A percentile compares a stretch with the other conserved stretches of the same genome.
Conservation (phyloP, 2,329 filamentous ascomycete genomes). For the Lanzia echinophila region DNA sequence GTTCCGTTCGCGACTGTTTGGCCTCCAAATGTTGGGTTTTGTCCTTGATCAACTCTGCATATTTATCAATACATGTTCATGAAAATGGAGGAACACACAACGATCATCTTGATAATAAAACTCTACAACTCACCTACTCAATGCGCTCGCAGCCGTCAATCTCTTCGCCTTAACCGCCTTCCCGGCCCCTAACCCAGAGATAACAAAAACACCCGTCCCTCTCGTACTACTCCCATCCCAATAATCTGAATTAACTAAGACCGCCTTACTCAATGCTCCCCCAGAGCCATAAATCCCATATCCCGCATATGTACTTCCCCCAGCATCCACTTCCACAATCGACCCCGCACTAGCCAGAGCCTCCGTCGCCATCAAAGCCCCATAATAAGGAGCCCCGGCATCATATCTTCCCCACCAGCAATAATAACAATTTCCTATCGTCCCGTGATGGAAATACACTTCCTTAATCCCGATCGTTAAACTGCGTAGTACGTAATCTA, state of each 20-base stretch:
- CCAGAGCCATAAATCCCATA: conserved; percentile 22
- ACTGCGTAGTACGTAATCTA: conserved; percentile 24
- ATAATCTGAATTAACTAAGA: conserved; percentile 27
- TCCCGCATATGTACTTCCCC: conserved; percentile 16
- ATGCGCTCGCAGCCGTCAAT: conserved; percentile 36
- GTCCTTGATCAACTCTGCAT: conserved; percentile 40
- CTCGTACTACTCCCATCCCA: conserved; percentile 20
- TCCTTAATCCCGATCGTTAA: conserved; percentile 18
- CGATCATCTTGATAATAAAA: no score
- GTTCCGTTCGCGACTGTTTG: conserved; percentile 40
- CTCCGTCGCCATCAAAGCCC: conserved; percentile 22
- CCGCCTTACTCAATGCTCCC: conserved; percentile 12
- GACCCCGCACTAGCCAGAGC: conserved; percentile 22
- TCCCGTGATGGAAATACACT: conserved; percentile 27
- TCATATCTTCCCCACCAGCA: conserved; percentile 26
- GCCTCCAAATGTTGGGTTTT: conserved; percentile 39
- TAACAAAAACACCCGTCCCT: conserved; percentile 16
- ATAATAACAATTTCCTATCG: conserved; percentile 29
- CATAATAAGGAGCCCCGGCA: conserved; percentile 27
- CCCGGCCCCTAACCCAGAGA: conserved; percentile 15
- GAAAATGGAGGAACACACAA: no score
- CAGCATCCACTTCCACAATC: conserved; percentile 20
- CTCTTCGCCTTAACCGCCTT: conserved; percentile 20
- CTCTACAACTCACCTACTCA: no score
- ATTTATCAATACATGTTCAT: no score